Evolutionary conservation across 2,329 filamentous ascomycete genomes (phyloP).

Genomic region (Leptographium radiaticola): DNA sequence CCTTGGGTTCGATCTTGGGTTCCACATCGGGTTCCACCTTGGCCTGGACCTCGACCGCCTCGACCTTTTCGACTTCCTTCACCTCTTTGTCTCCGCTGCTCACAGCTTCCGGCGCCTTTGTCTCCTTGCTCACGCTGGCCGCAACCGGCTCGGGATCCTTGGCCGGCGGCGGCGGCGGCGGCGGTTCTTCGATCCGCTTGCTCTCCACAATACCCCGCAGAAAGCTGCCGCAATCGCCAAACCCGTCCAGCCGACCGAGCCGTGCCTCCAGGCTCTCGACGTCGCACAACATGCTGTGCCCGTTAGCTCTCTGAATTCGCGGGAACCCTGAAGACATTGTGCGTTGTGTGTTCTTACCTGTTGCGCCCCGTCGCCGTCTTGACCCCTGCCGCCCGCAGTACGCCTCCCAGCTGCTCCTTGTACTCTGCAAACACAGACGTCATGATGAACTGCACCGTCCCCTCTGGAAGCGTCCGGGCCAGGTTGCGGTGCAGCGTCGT

Average conservation of each 20-base stretch:
- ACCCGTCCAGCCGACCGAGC: conserved; percentile 67
- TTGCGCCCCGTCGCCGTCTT: conserved; percentile 55
- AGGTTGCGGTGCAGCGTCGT: conserved; percentile 72
- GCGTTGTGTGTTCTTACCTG: conserved; percentile 68
- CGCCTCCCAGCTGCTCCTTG: conserved; percentile 61
- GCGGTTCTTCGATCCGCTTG: conserved; percentile 31
- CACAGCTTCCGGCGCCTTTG: too few relatives aligned
- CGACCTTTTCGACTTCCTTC: too few relatives aligned
- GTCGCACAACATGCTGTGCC: conserved; percentile 60
- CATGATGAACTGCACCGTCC: conserved; percentile 73
- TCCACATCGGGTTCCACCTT: neutral
- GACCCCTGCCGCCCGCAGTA: conserved; percentile 51
- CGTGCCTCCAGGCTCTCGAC: conserved; percentile 58
- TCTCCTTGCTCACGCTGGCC: too few relatives aligned
- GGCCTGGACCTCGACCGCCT: neutral
- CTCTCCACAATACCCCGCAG: conserved; percentile 51
- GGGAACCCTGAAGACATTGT: too few relatives aligned
- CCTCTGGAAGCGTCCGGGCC: conserved; percentile 66
- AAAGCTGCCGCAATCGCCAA: conserved; percentile 58
- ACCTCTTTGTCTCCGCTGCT: too few relatives aligned
- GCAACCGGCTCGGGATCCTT: neutral
- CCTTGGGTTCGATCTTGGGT: too few relatives aligned
- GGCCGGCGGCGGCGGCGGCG: conserved; percentile 4
- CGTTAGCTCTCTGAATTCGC: neutral
- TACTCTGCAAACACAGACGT: conserved; percentile 71